phyloP scores from a whole-genome alignment of 1,139 yeast species.

The Debaryomyces sp. region DNA sequence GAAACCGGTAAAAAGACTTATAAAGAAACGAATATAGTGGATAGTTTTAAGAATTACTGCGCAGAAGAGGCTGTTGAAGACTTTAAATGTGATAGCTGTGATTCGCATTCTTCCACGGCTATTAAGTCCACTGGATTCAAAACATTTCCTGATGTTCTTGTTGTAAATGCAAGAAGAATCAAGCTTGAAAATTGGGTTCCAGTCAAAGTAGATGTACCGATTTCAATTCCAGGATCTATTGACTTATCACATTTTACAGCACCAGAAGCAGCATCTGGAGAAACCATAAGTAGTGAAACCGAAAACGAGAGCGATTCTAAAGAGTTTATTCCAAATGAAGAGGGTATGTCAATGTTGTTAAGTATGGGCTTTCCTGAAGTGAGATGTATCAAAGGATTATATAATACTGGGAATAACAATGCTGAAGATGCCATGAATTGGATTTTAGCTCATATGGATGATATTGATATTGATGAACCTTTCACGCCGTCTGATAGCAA shows the following conservation, averaged over 20 bases:
- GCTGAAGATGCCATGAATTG: slow-evolving; percentile 89
- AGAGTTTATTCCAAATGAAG: slow-evolving; percentile 57
- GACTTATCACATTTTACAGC: slow-evolving; percentile 34
- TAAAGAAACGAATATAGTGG: slow-evolving; percentile 52
- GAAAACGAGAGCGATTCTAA: slow-evolving; percentile 20
- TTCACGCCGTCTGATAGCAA: slow-evolving; percentile 31
- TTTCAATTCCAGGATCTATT: slow-evolving; percentile 54
- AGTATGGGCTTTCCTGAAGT: slow-evolving; percentile 88
- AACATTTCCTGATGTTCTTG: slow-evolving; percentile 70
- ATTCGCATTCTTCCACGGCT: slow-evolving; percentile 42
- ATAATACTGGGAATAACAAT: slow-evolving; percentile 65
- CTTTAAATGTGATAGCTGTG: slow-evolving; percentile 68
- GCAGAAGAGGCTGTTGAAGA: slow-evolving; percentile 61
- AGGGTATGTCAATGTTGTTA: slow-evolving; percentile 54
- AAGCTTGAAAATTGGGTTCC: slow-evolving; percentile 91
- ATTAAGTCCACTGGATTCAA: slow-evolving; percentile 53
- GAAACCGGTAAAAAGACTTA: slow-evolving; percentile 47
- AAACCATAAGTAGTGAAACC: slow-evolving; percentile 36
- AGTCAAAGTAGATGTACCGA: slow-evolving; percentile 74
- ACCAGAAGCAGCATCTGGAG: slow-evolving; percentile 39
- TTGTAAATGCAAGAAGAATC: slow-evolving; percentile 78
- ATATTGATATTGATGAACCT: slow-evolving; percentile 72
- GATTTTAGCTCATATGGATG: slow-evolving; percentile 89
- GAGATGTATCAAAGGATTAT: slow-evolving; percentile 68
- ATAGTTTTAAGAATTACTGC: slow-evolving; percentile 51